Evolutionary conservation across 2,329 filamentous ascomycete genomes (phyloP).

Genomic region (Neurospora sp.): DNA sequence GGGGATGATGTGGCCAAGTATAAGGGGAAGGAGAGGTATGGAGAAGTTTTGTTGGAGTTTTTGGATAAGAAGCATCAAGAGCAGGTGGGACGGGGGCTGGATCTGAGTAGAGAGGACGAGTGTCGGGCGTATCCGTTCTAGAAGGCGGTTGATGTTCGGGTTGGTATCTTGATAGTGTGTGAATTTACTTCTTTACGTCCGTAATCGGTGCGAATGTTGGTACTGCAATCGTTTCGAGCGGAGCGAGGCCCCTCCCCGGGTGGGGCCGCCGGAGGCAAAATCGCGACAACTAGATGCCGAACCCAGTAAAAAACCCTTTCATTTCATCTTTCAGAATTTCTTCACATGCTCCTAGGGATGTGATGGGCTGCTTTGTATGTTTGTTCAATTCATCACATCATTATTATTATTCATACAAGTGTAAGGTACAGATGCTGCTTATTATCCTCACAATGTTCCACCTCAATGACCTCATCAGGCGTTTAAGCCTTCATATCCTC

Average conservation of each 20-base stretch:
- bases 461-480: neutral
- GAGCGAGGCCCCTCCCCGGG: too few species aligned
- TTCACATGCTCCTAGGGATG: neutral
- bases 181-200: neutral
- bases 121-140: conserved; percentile 49
- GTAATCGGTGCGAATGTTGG: neutral
- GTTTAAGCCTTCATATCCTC: conserved; percentile 5
- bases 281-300: too few species aligned
- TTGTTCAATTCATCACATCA: neutral
- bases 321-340: too few species aligned
- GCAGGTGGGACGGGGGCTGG: conserved; percentile 58
- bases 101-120: conserved; percentile 51
- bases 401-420: neutral
- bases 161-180: neutral
- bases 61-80: conserved; percentile 64
- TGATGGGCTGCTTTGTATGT: neutral
- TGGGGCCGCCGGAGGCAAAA: too few species aligned
- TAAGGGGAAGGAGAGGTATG: conserved; percentile 69
- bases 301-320: too few species aligned
- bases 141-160: neutral
- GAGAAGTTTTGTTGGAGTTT: conserved; percentile 63
- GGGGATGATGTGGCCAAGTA: conserved; percentile 66
- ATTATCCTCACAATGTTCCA: neutral
- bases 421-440: neutral
- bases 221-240: too few species aligned